Evolutionary conservation across 2,329 filamentous ascomycete species (phyloP).

Genomic region (Westerdykella sp.): DNA sequence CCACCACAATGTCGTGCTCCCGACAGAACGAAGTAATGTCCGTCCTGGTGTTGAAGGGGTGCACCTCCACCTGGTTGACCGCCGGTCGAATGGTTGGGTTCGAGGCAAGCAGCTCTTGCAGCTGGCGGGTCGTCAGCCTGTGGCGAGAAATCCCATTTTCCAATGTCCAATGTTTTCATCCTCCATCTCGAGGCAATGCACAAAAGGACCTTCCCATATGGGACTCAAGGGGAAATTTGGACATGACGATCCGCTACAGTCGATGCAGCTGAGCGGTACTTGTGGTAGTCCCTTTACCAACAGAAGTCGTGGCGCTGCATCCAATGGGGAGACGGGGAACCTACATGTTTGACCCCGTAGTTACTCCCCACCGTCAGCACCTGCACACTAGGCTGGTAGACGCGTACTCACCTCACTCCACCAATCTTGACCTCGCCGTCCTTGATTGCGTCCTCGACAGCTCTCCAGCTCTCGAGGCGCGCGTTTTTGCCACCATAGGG

Average conservation of each 20-base stretch:
- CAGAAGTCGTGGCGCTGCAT: neutral
- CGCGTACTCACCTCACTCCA: constrained; percentile 53
- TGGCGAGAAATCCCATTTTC: neutral
- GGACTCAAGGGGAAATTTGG: neutral
- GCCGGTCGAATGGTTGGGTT: constrained; percentile 58
- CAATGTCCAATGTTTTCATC: no score
- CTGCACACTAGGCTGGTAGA: neutral
- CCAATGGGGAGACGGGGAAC: constrained; percentile 18
- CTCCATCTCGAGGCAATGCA: neutral
- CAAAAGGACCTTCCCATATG: neutral
- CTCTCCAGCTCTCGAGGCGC: constrained; percentile 66
- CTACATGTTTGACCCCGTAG: constrained; percentile 66
- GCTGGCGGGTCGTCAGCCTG: constrained; percentile 37
- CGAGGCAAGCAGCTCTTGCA: constrained; percentile 62
- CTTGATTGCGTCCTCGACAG: constrained; percentile 67
- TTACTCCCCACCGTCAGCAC: constrained; percentile 44
- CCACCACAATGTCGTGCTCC: constrained; percentile 60
- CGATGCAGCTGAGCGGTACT: constrained; percentile 3
- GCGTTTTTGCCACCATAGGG: constrained; percentile 67
- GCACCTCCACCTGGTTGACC: constrained; percentile 74
- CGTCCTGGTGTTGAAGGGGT: constrained; percentile 71
- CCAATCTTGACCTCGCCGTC: constrained; percentile 65
- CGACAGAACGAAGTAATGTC: constrained; percentile 62
- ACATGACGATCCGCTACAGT: neutral
- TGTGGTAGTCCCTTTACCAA: neutral